Percentiles rank a stretch among this genome's conserved stretches.
These are phyloP conservation scores for Tricholoma saponaceum DNA, from an alignment of 768 basidiomycete genomes.

Conservation along the genomic window DNA sequence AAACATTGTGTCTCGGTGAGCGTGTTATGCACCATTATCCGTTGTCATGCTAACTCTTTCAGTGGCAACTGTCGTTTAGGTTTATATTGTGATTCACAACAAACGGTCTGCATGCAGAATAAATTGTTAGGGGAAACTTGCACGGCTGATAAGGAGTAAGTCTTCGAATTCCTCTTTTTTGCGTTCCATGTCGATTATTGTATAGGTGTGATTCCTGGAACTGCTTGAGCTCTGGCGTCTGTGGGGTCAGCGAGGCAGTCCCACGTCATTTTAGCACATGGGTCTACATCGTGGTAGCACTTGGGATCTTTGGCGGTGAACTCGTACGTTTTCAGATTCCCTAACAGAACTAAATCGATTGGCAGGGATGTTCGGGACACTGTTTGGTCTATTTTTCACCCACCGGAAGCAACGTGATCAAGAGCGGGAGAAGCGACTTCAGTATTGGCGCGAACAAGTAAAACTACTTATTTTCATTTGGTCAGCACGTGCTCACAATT, in stretches of 20 bases:
- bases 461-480: not conserved
- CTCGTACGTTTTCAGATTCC: slow-evolving; percentile 1
- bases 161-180: slow-evolving; percentile 1
- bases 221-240: slow-evolving; percentile 57
- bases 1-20: slow-evolving; percentile 78
- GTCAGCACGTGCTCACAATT: not conserved
- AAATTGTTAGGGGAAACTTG: slow-evolving; percentile 61
- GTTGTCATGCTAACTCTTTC: not conserved
- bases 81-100: slow-evolving; percentile 68
- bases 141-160: slow-evolving; percentile 46
- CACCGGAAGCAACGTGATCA: slow-evolving; percentile 69
- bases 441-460: slow-evolving; percentile 90
- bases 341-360: not conserved
- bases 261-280: slow-evolving; percentile 61
- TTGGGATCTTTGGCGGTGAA: slow-evolving; percentile 73
- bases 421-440: slow-evolving; percentile 79
- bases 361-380: slow-evolving; percentile 70
- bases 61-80: slow-evolving; percentile 74
- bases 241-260: slow-evolving; percentile 54
- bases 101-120: slow-evolving; percentile 52
- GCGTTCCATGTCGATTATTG: not conserved
- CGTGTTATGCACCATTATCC: not conserved
- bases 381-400: slow-evolving; percentile 62
- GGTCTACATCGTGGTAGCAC: slow-evolving; percentile 68
- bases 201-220: slow-evolving; percentile 73